A percentile compares a stretch with the other conserved stretches of the same genome.
Conservation (phyloP, 306 rosid species). For the Quercus robur region DNA sequence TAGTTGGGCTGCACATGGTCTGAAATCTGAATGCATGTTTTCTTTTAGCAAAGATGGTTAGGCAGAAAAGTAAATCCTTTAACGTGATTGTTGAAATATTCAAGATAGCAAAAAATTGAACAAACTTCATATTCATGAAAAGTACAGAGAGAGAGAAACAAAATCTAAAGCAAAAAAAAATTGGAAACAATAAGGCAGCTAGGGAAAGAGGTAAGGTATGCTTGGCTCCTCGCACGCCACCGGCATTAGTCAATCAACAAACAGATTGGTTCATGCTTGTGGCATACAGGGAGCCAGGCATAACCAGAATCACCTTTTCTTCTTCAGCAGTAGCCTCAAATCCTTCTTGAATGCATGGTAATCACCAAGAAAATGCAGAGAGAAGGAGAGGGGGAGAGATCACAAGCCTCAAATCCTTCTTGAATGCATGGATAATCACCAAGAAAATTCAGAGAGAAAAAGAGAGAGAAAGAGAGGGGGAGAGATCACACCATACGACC, state of each 20-base stretch:
- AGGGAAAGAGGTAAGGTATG: constrained; percentile 4
- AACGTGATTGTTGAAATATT: background rate
- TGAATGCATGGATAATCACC: background rate
- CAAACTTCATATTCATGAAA: background rate
- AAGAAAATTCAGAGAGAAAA: background rate
- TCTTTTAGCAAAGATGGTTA: background rate
- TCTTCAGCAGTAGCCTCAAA: background rate
- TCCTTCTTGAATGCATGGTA: background rate
- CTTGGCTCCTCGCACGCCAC: constrained; percentile 45
- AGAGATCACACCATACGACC: background rate
- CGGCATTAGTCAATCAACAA: constrained; percentile 20
- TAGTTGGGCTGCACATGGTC: background rate
- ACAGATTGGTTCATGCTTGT: constrained; percentile 27
- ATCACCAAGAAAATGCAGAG: background rate
- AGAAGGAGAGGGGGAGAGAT: background rate
- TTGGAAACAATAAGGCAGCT: background rate
- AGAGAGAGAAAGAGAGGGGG: background rate
- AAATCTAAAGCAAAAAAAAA: background rate
- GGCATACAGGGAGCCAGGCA: constrained; percentile 52
- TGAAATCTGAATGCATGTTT: background rate
- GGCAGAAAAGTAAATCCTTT: background rate
- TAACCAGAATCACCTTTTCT: constrained; percentile 2
- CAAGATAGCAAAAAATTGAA: background rate
- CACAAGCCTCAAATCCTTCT: background rate
- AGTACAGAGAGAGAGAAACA: background rate